phyloP scores from a whole-genome alignment of 805 yeast species.

The Sugiyamaella americana region DNA sequence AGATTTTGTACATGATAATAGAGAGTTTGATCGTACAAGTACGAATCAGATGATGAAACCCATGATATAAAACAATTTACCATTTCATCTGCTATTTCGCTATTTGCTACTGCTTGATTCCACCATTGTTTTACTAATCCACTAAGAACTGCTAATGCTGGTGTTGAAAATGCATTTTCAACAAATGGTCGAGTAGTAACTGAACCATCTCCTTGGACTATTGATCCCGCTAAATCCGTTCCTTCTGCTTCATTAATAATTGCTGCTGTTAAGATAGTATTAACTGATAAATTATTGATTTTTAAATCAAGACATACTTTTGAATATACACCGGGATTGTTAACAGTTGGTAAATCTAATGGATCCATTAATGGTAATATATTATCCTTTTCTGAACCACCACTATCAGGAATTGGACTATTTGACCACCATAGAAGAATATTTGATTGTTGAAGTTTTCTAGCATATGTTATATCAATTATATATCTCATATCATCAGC shows the following conservation, averaged over 20 bases:
- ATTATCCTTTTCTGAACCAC: constrained; percentile 67
- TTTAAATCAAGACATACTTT: constrained; percentile 74
- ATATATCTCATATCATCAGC: constrained; percentile 71
- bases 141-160: constrained; percentile 66
- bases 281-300: constrained; percentile 72
- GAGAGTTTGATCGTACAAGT: constrained; percentile 67
- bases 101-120: constrained; percentile 73
- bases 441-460: constrained; percentile 57
- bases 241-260: constrained; percentile 86
- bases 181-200: constrained; percentile 44
- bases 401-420: constrained; percentile 72
- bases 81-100: constrained; percentile 72
- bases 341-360: constrained; percentile 63
- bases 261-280: constrained; percentile 80
- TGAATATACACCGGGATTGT: constrained; percentile 71
- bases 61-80: constrained; percentile 76
- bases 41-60: constrained; percentile 74
- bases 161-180: constrained; percentile 74
- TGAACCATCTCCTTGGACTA: constrained; percentile 29
- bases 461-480: constrained; percentile 82
- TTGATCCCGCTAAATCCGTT: constrained; percentile 56
- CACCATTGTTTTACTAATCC: constrained; percentile 83
- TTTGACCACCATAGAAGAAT: constrained; percentile 94
- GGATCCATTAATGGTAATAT: constrained; percentile 47
- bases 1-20: constrained; percentile 85